phyloP scores from a whole-genome alignment of 1,284 basidiomycete species.

The Ustilago curta region DNA sequence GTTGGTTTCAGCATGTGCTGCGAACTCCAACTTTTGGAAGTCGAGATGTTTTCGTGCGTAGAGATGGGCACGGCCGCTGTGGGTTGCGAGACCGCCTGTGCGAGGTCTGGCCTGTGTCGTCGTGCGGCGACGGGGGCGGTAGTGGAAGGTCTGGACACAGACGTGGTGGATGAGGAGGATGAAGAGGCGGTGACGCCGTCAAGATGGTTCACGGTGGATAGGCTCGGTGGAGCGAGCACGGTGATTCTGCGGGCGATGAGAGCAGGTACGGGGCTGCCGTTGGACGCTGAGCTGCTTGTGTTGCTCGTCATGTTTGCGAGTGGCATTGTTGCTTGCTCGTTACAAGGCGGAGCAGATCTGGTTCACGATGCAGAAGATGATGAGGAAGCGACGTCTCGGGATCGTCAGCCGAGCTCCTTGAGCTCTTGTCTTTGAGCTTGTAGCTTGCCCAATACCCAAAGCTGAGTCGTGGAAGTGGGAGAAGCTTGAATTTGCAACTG shows the following conservation, averaged over 20 bases:
- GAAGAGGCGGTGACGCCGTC: conserved; percentile 7
- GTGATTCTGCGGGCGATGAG: conserved; percentile 32
- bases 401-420: background rate
- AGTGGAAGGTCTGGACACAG: background rate
- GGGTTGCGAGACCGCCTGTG: conserved; percentile 21
- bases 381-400: background rate
- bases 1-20: background rate
- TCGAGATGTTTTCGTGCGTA: conserved; percentile 32
- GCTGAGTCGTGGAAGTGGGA: conserved; percentile 5
- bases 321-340: conserved; percentile 2
- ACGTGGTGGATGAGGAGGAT: conserved; percentile 1
- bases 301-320: conserved; percentile 7
- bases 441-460: no score
- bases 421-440: background rate
- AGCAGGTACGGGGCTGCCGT: conserved; percentile 22
- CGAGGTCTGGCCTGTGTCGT: conserved; percentile 19
- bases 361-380: background rate
- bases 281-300: background rate
- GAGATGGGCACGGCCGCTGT: conserved; percentile 30
- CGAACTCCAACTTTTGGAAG: conserved; percentile 27
- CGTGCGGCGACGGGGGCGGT: background rate
- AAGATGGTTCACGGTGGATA: conserved; percentile 35
- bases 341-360: background rate
- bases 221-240: conserved; percentile 26
- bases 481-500: background rate